These are phyloP conservation scores for Ciborinia camelliae DNA, from an alignment of 2,329 filamentous ascomycete genomes.

Conservation along the genomic window DNA sequence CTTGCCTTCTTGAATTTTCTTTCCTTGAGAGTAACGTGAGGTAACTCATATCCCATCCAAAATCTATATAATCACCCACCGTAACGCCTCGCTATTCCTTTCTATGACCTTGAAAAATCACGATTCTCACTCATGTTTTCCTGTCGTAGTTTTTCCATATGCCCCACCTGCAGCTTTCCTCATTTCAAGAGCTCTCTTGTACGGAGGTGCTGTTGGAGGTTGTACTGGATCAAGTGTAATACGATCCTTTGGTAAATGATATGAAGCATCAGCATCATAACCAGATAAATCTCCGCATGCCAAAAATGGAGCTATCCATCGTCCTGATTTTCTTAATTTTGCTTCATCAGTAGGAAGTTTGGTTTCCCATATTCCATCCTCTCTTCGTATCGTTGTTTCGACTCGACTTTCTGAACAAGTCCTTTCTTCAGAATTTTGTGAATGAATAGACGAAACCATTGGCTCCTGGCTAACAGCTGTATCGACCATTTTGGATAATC, in stretches of 20 bases:
- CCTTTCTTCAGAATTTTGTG: constrained; percentile 46
- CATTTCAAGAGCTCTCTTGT: constrained; percentile 85
- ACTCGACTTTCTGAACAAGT: constrained; percentile 41
- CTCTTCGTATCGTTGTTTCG: constrained; percentile 17
- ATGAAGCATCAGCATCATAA: constrained; percentile 94
- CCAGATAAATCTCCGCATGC: constrained; percentile 95
- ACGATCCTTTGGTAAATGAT: constrained; percentile 80
- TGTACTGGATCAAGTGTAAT: constrained; percentile 89
- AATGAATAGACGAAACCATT: constrained; percentile 42
- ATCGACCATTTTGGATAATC: constrained; percentile 50
- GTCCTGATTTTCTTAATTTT: constrained; percentile 47
- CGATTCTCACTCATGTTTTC: not conserved
- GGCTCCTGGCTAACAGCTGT: constrained; percentile 43
- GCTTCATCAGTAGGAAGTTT: constrained; percentile 32
- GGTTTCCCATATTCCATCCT: constrained; percentile 32
- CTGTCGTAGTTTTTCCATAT: constrained; percentile 34
- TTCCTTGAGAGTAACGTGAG: not conserved
- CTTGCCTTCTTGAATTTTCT: not conserved
- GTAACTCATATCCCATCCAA: not conserved
- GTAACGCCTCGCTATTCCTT: constrained; percentile 10
- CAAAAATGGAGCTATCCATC: constrained; percentile 91
- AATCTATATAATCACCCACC: not conserved
- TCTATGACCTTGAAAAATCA: not conserved
- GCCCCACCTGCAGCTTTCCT: constrained; percentile 72
- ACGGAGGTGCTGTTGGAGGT: constrained; percentile 92